Evolutionary conservation across 176 grass and related monocot species (phyloP), one percentile per base, ranked within the genome.

Genomic region (Thinopyrum elongatum): DNA sequence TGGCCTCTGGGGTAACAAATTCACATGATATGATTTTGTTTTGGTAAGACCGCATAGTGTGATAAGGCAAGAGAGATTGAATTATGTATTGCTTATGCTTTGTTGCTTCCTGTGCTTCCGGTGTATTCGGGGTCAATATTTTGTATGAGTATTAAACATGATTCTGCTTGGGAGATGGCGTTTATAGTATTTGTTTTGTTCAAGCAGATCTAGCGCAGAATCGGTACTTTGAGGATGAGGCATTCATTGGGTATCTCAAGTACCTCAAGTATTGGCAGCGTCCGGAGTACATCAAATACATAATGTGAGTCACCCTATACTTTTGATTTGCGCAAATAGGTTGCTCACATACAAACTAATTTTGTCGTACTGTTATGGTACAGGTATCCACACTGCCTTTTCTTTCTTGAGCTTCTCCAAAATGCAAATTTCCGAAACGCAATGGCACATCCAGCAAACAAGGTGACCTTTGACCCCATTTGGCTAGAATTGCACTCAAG

Each of bases 371-470:
- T 74, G 15, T 63, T 25, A 68, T 75, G 31, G 38, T 75, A 10
- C 72, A 95, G 96, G 90, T 98, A 98, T 89, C 96, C 96, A 0
- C 96, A 98, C 85, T 98, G 97, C 71, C 97, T 98, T 88, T 96
- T 90, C 86, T 98, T 98, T 92, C 97, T 95, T 79, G 92, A 98
- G 76, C 97, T 98, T 85, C 97, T 98, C 10, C 97, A 96, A 91
- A 98, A 95, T 82, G 88, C 86, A 47, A 98, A 95, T 82, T 98
- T 98, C 64, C 90, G 92, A 16, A 94, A 90, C 86, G 94, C 90
- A 70, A 96, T 95, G 97, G 97, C 97, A 74, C 97, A 96, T 94
- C 97, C 97, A 66, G 92, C 90, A 86, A 98, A 67, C 94, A 98
- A 98, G 94, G 97, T 98, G 41, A 83, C 79, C 77, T 62, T 62